Conservation (phyloP, 441 rosid genomes). For the Breynia disticha region DNA sequence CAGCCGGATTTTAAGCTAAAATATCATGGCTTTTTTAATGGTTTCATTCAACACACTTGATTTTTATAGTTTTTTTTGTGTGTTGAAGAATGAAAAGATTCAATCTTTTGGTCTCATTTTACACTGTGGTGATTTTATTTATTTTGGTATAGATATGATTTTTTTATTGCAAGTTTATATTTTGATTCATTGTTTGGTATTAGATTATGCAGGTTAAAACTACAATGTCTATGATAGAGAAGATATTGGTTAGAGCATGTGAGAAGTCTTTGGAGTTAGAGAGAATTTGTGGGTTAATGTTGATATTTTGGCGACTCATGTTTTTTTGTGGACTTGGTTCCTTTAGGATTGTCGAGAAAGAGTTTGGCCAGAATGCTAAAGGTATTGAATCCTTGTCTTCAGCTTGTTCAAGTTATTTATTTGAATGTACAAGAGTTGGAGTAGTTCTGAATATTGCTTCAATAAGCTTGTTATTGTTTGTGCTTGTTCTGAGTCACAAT, state of each 20-base stretch:
- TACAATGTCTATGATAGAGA: constrained; percentile 90
- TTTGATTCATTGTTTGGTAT: neutral
- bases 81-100: neutral
- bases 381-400: constrained; percentile 29
- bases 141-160: neutral
- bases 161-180: neutral
- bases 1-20: neutral
- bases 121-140: neutral
- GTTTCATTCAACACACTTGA: neutral
- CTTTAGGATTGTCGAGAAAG: constrained; percentile 77
- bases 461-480: neutral
- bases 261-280: constrained; percentile 63
- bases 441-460: neutral
- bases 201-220: constrained; percentile 56
- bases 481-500: too few species aligned
- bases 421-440: neutral
- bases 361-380: constrained; percentile 80
- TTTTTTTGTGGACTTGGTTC: constrained; percentile 96
- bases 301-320: constrained; percentile 92
- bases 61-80: too few species aligned
- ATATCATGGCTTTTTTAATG: too few species aligned
- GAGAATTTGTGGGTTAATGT: constrained; percentile 93
- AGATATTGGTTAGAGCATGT: constrained; percentile 75
- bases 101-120: neutral
- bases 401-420: neutral